A percentile compares a stretch with the other conserved stretches of the same genome.
Conservation (phyloP, 306 rosid species). For the Pyrus pyrifolia region DNA sequence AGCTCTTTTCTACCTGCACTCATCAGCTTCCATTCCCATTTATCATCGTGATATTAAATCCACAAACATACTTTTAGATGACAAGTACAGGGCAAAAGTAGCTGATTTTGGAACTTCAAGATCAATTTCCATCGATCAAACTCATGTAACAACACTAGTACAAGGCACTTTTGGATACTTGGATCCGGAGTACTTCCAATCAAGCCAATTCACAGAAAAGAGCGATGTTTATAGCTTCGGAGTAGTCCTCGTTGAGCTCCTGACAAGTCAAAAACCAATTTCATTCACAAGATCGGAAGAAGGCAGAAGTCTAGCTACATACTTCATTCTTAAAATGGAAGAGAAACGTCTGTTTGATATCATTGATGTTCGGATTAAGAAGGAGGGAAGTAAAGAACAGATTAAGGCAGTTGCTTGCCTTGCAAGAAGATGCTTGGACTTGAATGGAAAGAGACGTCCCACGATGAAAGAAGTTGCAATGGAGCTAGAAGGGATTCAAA, state of each 20-base stretch:
- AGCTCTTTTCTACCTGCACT: not conserved
- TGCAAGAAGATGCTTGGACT: slow-evolving; percentile 3
- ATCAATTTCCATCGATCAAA: slow-evolving; percentile 11
- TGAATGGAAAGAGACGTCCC: slow-evolving; percentile 2
- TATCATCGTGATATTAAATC: slow-evolving; percentile 19
- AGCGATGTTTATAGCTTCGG: slow-evolving; percentile 17
- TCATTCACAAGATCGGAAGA: not conserved
- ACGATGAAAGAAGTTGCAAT: slow-evolving; percentile 14
- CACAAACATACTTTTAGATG: slow-evolving; percentile 17
- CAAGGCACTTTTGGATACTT: slow-evolving; percentile 22
- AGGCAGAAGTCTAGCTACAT: not conserved
- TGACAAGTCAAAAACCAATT: slow-evolving; percentile 13
- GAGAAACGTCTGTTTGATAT: not conserved
- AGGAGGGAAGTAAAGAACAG: not conserved
- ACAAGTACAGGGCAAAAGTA: slow-evolving; percentile 17
- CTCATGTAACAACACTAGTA: slow-evolving; percentile 17
- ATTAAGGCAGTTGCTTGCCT: not conserved
- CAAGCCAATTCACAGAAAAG: slow-evolving; percentile 11
- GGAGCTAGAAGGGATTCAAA: slow-evolving; percentile 18
- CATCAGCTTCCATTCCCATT: not conserved
- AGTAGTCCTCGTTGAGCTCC: slow-evolving; percentile 15
- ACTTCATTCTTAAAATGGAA: not conserved
- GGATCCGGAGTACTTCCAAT: slow-evolving; percentile 21
- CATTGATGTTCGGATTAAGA: not conserved
- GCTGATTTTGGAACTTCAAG: slow-evolving; percentile 24